phyloP scores from a whole-genome alignment of 2,329 filamentous ascomycete species.

The Hypoxylon sp. region DNA sequence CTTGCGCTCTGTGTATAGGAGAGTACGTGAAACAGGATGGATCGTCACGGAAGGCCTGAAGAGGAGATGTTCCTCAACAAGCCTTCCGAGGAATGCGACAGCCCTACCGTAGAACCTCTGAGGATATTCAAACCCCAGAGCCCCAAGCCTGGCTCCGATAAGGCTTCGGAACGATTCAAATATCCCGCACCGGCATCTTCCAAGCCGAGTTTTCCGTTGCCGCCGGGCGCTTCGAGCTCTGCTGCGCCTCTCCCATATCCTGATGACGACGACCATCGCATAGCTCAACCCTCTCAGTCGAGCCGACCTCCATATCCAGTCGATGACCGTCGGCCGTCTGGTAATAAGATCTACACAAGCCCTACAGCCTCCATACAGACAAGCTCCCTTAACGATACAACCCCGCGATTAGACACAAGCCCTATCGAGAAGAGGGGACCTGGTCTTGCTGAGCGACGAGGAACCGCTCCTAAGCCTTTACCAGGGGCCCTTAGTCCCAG shows the following conservation, averaged over 20 bases:
- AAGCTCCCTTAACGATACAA: conserved; percentile 64
- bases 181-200: conserved; percentile 65
- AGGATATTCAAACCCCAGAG: conserved; percentile 86
- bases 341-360: conserved; percentile 55
- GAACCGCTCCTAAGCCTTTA: conserved; percentile 84
- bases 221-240: conserved; percentile 79
- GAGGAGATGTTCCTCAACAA: conserved; percentile 86
- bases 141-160: conserved; percentile 65
- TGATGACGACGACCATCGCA: conserved; percentile 72
- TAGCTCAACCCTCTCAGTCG: conserved; percentile 59
- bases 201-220: conserved; percentile 74
- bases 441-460: conserved; percentile 84
- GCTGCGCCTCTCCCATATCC: conserved; percentile 79
- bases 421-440: conserved; percentile 71
- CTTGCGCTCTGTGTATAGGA: conserved; percentile 44
- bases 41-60: conserved; percentile 76
- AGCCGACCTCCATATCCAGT: conserved; percentile 62
- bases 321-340: conserved; percentile 56
- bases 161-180: conserved; percentile 61
- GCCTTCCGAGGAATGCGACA: conserved; percentile 71
- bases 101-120: conserved; percentile 85
- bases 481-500: conserved; percentile 76
- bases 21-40: conserved; percentile 59
- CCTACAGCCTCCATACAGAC: conserved; percentile 55
- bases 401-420: conserved; percentile 69